Base-by-base conservation (phyloP, 305 asterid species). In the Rubia peregrina region DNA sequence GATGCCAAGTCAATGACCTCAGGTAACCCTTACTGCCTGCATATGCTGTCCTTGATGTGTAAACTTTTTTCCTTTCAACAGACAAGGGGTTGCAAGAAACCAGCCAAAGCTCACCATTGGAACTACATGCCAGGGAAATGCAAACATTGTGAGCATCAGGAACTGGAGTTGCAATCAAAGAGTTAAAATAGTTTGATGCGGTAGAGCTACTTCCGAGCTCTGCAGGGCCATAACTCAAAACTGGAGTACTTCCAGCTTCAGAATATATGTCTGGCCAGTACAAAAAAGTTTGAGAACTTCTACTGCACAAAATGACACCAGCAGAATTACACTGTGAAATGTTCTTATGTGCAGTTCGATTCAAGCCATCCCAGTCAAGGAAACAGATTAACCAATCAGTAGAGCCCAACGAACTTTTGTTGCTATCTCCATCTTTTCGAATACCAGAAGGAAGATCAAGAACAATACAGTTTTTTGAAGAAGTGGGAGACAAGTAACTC, bases 1-100 rank as follows among this genome's bases (percentile, higher is more conserved):
- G 79, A 73, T 85, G 91, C 98, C 98, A 93, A 74, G 83, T 78
- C 76, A 90, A 80, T 71, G 95, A 88, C 86, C 96, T 90, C 9
- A 95, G 92, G 74, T 90, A 89, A 56, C 96, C 94, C 85, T 89
- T 85, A 73, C 81, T 75, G 69, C 76, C 92, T 79, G 70, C 82
- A 75, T 75, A 72, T 69, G 41, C 60, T 70, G 73, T 67, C 77
- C 82, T 73, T 66, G 73, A 9, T 70, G 77, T 69, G 75, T 72
- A 79, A 73, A 84, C 77, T 81, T 73, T 86, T 74, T 78, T 69
- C 51, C 83, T 74, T 59, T 76, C 85, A 76, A 93, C 83, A 64
- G 90, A 82, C 78, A 82, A 76, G 21, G 91, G 86, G 80, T 80
- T 79, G 76, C 97, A 85, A 70, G 73, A 66, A 73, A 89, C 85